Percentiles rank a stretch among this genome's conserved stretches.
These are phyloP conservation scores for Pichiaceae sp. DNA, from an alignment of 1,139 yeast genomes.

Conservation along the genomic window DNA sequence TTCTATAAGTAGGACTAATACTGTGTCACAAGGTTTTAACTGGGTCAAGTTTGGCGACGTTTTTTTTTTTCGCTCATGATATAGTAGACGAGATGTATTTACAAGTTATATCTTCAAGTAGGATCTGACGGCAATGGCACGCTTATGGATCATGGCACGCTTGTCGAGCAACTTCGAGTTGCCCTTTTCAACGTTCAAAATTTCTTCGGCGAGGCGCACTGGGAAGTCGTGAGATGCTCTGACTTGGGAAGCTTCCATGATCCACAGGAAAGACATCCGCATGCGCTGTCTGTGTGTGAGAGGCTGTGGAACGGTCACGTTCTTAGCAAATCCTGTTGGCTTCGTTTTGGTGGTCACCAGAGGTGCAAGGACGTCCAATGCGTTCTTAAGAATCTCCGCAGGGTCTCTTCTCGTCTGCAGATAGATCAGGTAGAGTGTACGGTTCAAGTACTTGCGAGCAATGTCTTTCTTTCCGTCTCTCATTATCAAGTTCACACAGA, in stretches of 20 bases:
- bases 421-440: conserved; percentile 76
- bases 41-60: too few relatives aligned
- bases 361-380: conserved; percentile 81
- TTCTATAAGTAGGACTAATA: too few relatives aligned
- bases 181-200: conserved; percentile 69
- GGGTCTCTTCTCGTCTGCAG: conserved; percentile 71
- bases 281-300: conserved; percentile 74
- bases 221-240: conserved; percentile 75
- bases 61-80: too few relatives aligned
- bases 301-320: conserved; percentile 74
- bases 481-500: conserved; percentile 84
- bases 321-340: conserved; percentile 82
- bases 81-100: too few relatives aligned
- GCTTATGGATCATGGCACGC: conserved; percentile 73
- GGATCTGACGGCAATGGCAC: conserved; percentile 78
- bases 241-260: conserved; percentile 72
- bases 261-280: conserved; percentile 85
- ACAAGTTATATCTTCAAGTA: conserved; percentile 23
- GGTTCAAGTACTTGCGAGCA: conserved; percentile 67
- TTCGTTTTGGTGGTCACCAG: conserved; percentile 69
- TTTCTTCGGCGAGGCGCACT: conserved; percentile 87
- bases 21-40: too few relatives aligned
- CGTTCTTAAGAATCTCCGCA: conserved; percentile 59
- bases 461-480: conserved; percentile 80
- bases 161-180: conserved; percentile 80